These are phyloP conservation scores for Scheffersomyces segobiensis DNA, from an alignment of 1,139 yeast species.

Conservation along the genomic window DNA sequence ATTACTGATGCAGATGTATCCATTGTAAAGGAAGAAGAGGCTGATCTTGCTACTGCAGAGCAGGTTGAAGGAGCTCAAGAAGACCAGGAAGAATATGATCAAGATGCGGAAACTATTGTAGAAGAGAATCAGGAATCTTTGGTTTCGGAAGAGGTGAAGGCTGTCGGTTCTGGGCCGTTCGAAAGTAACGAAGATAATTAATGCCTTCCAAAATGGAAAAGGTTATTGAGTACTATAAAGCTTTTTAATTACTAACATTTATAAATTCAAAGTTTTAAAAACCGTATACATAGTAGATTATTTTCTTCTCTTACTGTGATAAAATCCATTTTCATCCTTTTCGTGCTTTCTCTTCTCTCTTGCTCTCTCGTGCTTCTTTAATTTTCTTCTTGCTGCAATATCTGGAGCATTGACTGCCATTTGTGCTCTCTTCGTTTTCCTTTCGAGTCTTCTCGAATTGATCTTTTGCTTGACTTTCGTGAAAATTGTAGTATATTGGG, in stretches of 20 bases:
- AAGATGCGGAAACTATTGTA: conserved; percentile 5
- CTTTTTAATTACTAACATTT: no score
- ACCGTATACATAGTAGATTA: conserved; percentile 5
- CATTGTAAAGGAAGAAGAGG: conserved; percentile 5
- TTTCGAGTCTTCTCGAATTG: conserved; percentile 64
- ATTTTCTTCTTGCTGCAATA: conserved; percentile 70
- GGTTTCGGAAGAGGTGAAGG: conserved; percentile 17
- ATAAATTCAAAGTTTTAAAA: no score
- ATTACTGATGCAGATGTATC: conserved; percentile 6
- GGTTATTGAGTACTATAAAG: neutral
- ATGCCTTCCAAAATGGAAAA: neutral
- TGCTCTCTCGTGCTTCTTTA: conserved; percentile 71
- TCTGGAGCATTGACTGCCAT: conserved; percentile 82
- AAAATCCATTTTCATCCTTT: conserved; percentile 76
- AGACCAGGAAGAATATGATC: conserved; percentile 11
- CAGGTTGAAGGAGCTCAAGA: neutral
- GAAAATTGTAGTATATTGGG: conserved; percentile 66
- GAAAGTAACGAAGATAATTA: conserved; percentile 12
- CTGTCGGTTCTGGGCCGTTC: conserved; percentile 14
- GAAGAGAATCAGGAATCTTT: neutral
- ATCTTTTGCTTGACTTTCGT: conserved; percentile 64
- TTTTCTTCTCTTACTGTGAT: conserved; percentile 61
- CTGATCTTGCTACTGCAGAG: neutral
- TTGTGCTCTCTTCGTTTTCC: conserved; percentile 75
- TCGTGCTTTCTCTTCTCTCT: conserved; percentile 76